phyloP scores from a whole-genome alignment of 2,329 filamentous ascomycete genomes.

The Chrysoporthe cubensis region DNA sequence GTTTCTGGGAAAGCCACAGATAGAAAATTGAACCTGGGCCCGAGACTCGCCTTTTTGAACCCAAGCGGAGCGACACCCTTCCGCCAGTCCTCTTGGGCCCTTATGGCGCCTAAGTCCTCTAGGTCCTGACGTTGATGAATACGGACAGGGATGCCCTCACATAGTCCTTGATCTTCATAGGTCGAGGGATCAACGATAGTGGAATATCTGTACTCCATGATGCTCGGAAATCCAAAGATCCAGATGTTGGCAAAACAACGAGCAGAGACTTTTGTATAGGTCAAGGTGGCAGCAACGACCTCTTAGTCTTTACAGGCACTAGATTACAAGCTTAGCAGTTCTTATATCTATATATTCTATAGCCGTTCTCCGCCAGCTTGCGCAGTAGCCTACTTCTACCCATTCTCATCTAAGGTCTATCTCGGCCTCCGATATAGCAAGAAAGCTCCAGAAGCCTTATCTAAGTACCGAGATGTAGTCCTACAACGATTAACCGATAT shows the following conservation, averaged over 20 bases:
- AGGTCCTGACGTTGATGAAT: constrained; percentile 31
- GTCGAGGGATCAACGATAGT: constrained; percentile 32
- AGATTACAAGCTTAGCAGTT: not conserved
- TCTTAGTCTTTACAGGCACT: not conserved
- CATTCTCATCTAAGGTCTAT: not conserved
- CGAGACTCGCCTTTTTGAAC: constrained; percentile 38
- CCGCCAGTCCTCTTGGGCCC: constrained; percentile 43
- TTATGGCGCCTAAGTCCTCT: constrained; percentile 38
- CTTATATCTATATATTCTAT: not conserved
- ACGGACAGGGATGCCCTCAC: constrained; percentile 35
- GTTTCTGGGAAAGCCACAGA: constrained; percentile 41
- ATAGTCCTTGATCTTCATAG: constrained; percentile 38
- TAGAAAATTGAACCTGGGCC: constrained; percentile 38
- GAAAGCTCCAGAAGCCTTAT: not conserved
- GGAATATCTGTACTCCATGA: constrained; percentile 38
- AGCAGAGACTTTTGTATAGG: not conserved
- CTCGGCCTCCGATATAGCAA: not conserved
- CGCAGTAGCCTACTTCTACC: not conserved
- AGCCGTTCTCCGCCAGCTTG: not conserved
- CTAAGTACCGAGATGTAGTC: not conserved
- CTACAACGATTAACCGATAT: not conserved
- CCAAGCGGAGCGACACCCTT: constrained; percentile 36
- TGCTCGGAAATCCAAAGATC: not conserved
- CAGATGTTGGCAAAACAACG: not conserved
- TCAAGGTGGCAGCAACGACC: not conserved